Evolutionary conservation across 768 basidiomycete species (phyloP), one percentile per base, ranked within the genome.

Genomic region (Suillus spraguei): DNA sequence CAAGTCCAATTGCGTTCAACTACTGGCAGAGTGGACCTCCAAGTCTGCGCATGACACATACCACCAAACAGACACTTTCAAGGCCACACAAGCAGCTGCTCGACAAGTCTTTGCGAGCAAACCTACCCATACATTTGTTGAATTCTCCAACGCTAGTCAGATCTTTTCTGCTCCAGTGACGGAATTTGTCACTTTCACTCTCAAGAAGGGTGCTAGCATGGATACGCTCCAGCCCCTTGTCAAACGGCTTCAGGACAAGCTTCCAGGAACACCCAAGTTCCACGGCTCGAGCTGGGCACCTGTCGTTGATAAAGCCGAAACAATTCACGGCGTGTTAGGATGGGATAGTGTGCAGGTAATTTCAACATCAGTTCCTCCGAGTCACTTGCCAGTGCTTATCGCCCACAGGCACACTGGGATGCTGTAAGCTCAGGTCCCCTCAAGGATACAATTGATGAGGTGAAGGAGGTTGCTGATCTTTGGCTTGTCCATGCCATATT

Each of bases 301-400:
- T 24, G 33, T 76, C 59, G 54, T 67, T 24, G 68, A 61, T 52
- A 66, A 67, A 47, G 20, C 68, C 22, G 56, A 63, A 10, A 63
- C 66, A 2, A 70, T 71, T 52, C 44, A 74, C 49, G 76, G 76
- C 20, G 67, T 78, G 33, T 65, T 80, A 39, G 79, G 79, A 16
- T 80, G 79, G 79, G 71, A 76, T 52, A 78, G 64, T 20, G 74
- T 77, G 6, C 41, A 76, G 59, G 79, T 75, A 38, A 59, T 71
- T 65, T 11, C 28, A 14, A 16, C 24, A 14, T 47, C 22, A 11
- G 13, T 13, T 24, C 20, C 6, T 13, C n/a, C 5, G 32, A 59
- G 42, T 52, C 41, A 55, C 33, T 33, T 38, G 28, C 28, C 28
- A 28, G 28, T 28, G 39, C 17, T 64, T 17, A 61, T 61, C 22